phyloP scores from a whole-genome alignment of 1,284 basidiomycete genomes.

The Irpex lacteus region DNA sequence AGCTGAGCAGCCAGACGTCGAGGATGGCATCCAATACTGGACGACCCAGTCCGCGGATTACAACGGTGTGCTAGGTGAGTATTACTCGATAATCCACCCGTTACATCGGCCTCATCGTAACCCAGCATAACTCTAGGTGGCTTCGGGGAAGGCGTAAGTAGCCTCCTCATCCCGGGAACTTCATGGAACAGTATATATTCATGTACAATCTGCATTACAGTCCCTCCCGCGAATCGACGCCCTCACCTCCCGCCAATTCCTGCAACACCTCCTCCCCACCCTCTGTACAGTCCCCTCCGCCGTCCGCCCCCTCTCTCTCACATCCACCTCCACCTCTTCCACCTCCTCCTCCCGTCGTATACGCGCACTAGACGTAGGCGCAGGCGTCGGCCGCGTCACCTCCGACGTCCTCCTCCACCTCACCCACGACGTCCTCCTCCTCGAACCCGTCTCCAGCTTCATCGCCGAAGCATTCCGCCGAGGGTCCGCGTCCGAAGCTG shows the following conservation, averaged over 20 bases:
- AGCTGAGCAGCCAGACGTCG: constrained; percentile 41
- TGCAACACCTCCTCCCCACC: constrained; percentile 77
- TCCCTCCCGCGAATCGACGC: constrained; percentile 86
- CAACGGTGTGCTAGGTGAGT: constrained; percentile 66
- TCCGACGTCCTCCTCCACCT: constrained; percentile 82
- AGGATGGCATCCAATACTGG: constrained; percentile 79
- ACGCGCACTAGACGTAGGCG: constrained; percentile 86
- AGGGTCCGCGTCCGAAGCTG: constrained; percentile 37
- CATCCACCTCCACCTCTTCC: no score
- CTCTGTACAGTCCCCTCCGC: constrained; percentile 76
- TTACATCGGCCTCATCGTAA: constrained; percentile 18
- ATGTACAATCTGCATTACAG: constrained; percentile 36
- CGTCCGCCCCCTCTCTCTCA: constrained; percentile 32
- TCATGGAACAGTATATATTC: no score
- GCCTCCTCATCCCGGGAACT: neutral
- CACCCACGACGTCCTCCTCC: constrained; percentile 79
- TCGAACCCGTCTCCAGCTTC: constrained; percentile 84
- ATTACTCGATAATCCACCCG: neutral
- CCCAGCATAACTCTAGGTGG: constrained; percentile 43
- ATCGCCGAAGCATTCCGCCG: constrained; percentile 65
- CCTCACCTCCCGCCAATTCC: constrained; percentile 82
- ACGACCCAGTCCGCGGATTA: constrained; percentile 66
- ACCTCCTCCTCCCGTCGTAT: constrained; percentile 37
- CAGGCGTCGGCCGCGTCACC: constrained; percentile 91
- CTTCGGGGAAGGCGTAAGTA: constrained; percentile 66